Evolutionary conservation across 2,329 filamentous ascomycete species (phyloP).

Genomic region (Neurospora crassa): DNA sequence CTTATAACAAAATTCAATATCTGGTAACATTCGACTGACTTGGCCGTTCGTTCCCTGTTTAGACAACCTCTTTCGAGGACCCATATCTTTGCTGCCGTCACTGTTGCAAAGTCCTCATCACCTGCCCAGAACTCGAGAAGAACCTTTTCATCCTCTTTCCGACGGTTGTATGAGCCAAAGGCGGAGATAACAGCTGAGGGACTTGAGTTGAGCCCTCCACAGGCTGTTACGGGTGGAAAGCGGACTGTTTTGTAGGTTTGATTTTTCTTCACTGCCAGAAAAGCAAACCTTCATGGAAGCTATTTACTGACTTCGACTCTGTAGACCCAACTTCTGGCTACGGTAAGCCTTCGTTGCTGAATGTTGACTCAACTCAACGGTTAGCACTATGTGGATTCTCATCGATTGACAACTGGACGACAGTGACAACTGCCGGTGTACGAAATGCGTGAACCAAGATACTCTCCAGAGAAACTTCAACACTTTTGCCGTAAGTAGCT

Average conservation of each 20-base stretch:
- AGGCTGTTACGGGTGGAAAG: not conserved
- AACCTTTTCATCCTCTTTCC: not conserved
- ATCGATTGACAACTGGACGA: not conserved
- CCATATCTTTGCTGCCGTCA: not conserved
- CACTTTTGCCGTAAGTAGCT: slow-evolving; percentile 49
- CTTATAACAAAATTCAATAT: not conserved
- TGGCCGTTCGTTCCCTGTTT: not conserved
- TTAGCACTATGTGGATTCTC: not conserved
- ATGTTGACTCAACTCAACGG: not conserved
- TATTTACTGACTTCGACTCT: not conserved
- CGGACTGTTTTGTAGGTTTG: not conserved
- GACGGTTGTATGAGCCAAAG: not conserved
- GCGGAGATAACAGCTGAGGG: not conserved
- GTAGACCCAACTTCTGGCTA: slow-evolving; percentile 13
- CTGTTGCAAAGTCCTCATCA: not conserved
- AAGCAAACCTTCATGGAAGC: not conserved
- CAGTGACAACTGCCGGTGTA: slow-evolving; percentile 66
- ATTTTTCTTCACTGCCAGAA: not conserved
- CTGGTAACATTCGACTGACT: not conserved
- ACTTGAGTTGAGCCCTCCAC: not conserved
- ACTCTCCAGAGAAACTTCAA: slow-evolving; percentile 62
- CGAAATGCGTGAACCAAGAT: slow-evolving; percentile 55
- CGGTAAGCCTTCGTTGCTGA: slow-evolving; percentile 11
- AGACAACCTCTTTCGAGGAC: not conserved
- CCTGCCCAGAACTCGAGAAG: not conserved